Base-by-base conservation (phyloP, 2,329 filamentous ascomycete species). In the Penicillium sp. region DNA sequence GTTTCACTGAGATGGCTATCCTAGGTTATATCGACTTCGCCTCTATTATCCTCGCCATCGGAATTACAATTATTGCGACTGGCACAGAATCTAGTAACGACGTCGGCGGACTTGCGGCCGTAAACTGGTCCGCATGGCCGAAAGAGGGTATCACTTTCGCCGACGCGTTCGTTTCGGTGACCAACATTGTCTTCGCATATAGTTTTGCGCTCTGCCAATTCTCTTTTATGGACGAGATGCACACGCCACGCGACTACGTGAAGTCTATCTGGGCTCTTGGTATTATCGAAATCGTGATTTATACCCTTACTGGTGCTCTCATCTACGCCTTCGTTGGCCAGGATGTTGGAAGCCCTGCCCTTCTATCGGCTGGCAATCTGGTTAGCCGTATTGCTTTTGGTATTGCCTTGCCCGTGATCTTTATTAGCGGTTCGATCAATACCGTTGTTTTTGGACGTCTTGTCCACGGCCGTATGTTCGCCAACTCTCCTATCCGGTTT, bases 391-490 rank as follows among this genome's bases (percentile, higher is more conserved):
- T 42, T 30, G 39, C 39, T 20, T 42, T 42, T 24, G 39, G 39
- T 9, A 20, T 42, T 42, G 39, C 39, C 7, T 20, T 42, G 24
- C 39, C 39, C 23, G 39, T 42, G 8, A 42, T 42, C 9, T 42
- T 42, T n/a, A 42, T 42, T 30, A 29, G 24, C 10, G 39, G 39
- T 24, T 42, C 39, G 8, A 42, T 42, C 15, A 42, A 42, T 13
- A 42, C 39, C 17, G 39, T 42, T n/a, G 39, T 42, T 18, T 42
- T 42, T 21, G 39, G 39, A 27, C 39, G 39, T 42, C 39, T 42
- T 29, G 39, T 42, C 12, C 39, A 42, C 26, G 39, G 39, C 17
- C 39, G 39, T 9, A 42, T 42, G 9, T 42, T 42, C 12, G 39
- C 39, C 39, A 42, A 42, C 26, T 42, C 39, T 6, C 39, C 39